phyloP scores from a whole-genome alignment of 176 grass and related monocot species.

The Oropetium thomaeum region DNA sequence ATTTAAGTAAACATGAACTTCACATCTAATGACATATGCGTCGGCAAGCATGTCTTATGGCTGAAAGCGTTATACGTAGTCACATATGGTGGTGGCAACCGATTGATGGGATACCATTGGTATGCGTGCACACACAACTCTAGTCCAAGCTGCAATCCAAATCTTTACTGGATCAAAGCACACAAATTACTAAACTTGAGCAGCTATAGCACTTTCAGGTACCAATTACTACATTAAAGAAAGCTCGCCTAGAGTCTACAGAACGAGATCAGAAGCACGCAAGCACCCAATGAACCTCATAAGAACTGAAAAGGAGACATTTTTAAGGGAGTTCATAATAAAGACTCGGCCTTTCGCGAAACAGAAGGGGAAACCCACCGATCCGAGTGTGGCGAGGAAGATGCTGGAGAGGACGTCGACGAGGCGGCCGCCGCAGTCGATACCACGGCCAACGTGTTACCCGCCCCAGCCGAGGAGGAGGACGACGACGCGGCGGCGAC shows the following conservation, averaged over 20 bases:
- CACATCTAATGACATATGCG: too few species aligned
- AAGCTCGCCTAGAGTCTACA: not conserved
- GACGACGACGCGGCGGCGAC: conserved; percentile 60
- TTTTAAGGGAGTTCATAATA: conserved; percentile 29
- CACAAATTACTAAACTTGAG: conserved; percentile 9
- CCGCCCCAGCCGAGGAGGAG: conserved; percentile 15
- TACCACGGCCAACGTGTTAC: conserved; percentile 33
- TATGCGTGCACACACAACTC: not conserved
- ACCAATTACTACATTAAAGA: conserved; percentile 16
- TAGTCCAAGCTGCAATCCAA: not conserved
- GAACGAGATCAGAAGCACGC: conserved; percentile 32
- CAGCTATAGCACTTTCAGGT: not conserved
- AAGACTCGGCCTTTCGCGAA: conserved; percentile 1
- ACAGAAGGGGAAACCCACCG: conserved; percentile 40
- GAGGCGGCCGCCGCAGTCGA: conserved; percentile 15
- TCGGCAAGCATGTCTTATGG: too few species aligned
- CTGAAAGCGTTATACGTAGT: too few species aligned
- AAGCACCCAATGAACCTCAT: not conserved
- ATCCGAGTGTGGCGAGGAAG: conserved; percentile 70
- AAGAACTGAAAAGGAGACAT: conserved; percentile 9
- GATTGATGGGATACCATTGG: not conserved
- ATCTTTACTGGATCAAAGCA: not conserved
- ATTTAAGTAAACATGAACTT: not conserved
- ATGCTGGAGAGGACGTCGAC: conserved; percentile 37
- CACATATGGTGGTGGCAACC: not conserved